Evolutionary conservation across 345 rosid species (phyloP).

Genomic region (Sisymbrium altissimum): DNA sequence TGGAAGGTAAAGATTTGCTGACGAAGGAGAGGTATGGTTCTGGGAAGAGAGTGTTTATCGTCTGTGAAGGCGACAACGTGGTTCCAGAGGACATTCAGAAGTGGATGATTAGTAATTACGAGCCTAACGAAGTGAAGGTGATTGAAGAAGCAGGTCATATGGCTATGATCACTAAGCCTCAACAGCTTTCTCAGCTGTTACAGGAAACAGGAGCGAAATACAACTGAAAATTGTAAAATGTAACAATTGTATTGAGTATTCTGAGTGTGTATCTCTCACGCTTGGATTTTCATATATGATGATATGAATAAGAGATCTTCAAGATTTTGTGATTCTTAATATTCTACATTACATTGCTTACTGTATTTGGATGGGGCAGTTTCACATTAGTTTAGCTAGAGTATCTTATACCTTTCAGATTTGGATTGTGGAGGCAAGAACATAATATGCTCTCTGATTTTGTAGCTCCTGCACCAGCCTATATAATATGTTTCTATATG

Average conservation of each 20-base stretch:
- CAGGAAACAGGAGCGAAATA: conserved; percentile 12
- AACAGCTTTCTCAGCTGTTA: conserved; percentile 31
- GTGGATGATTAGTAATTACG: conserved; percentile 42
- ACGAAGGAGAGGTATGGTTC: conserved; percentile 35
- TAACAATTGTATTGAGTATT: not conserved
- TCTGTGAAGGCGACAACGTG: conserved; percentile 39
- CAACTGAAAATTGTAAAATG: conserved; percentile 7
- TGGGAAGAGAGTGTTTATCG: conserved; percentile 33
- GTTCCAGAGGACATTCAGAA: conserved; percentile 36
- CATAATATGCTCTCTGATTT: conserved; percentile 26
- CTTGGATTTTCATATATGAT: not conserved
- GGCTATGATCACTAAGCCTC: conserved; percentile 48
- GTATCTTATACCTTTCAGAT: conserved; percentile 31
- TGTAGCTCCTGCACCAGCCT: conserved; percentile 1
- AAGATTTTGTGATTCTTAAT: not conserved
- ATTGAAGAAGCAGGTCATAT: conserved; percentile 48
- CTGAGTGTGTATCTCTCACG: not conserved
- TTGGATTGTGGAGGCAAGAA: conserved; percentile 28
- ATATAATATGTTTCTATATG: too few species aligned
- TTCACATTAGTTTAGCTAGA: conserved; percentile 15
- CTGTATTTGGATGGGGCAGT: conserved; percentile 32
- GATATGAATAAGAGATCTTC: conserved; percentile 20
- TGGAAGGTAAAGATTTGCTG: conserved; percentile 25
- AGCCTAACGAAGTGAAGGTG: conserved; percentile 38
- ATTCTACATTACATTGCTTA: conserved; percentile 10